Evolutionary conservation across 805 yeast species (phyloP), one percentile per base, ranked within the genome.

Genomic region (Cyberlindnera mrakii): DNA sequence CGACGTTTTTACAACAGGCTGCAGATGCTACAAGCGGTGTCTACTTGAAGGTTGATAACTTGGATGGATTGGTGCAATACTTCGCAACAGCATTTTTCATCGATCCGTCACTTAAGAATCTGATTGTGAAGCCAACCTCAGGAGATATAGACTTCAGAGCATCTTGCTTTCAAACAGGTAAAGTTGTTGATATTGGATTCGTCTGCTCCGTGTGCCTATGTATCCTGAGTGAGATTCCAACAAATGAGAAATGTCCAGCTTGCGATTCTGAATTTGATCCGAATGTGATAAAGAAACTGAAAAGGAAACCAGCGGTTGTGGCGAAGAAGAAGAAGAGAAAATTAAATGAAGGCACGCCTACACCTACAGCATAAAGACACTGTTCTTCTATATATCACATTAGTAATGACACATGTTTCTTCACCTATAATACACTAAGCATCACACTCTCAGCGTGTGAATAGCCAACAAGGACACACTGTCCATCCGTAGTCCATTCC

Each of bases 191-290:
- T 52, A 75, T 91, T 34, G 99, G 98, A 0, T 90, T 77, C 54
- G 97, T 93, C 5, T 93, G 99, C 63, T 82, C 95, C 18, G 96
- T 93, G 20, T 93, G 99, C 60, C 66, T 91, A 16, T 90, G 97
- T 58, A 85, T 70, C 43, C 59, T 83, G 63, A 83, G 91, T 51
- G 53, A 74, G 30, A 72, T 85, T 2, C 96, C 97, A 1, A 73
- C 70, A 0, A 70, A 70, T 35, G 76, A 75, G 37, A 68, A 63
- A 46, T 93, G 99, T 59, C 96, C 97, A 0, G 86, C 93, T 7
- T 91, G 99, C 62, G 84, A 75, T 45, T 81, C 95, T 5, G 68
- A 68, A 40, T 91, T 86, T 60, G 96, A 89, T 53, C 74, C 72
- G 33, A 68, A 65, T 43, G 77, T 82, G 3, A 64, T 88, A 29